phyloP scores from a whole-genome alignment of 768 basidiomycete genomes.

The Gelatoporia subvermispora region DNA sequence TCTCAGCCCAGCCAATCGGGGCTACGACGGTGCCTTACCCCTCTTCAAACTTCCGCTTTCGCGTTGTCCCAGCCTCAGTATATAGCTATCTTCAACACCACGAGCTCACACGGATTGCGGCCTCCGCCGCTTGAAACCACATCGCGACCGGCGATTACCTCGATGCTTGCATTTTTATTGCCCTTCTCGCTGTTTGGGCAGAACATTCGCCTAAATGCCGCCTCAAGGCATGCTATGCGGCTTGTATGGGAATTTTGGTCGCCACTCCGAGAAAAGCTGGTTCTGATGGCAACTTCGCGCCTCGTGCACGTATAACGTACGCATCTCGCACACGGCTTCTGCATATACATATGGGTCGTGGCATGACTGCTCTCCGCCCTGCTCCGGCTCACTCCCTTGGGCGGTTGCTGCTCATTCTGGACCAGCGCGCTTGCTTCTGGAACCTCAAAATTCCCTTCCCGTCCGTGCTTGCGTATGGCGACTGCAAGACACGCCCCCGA shows the following conservation, averaged over 20 bases:
- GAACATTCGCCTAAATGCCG: slow-evolving; percentile 4
- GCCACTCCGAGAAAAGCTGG: neutral
- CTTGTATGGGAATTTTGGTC: slow-evolving; percentile 1
- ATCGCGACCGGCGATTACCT: too few relatives aligned
- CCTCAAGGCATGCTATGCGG: slow-evolving; percentile 9
- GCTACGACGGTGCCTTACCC: too few relatives aligned
- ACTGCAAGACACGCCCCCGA: neutral
- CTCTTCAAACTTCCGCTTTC: too few relatives aligned
- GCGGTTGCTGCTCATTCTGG: neutral
- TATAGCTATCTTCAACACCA: too few relatives aligned
- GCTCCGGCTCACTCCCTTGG: slow-evolving; percentile 11
- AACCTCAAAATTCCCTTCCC: neutral
- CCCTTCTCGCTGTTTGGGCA: too few relatives aligned
- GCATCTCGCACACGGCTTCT: neutral
- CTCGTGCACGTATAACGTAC: slow-evolving; percentile 10
- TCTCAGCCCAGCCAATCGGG: too few relatives aligned
- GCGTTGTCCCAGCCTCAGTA: too few relatives aligned
- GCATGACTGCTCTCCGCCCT: slow-evolving; percentile 1
- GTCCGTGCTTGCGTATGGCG: slow-evolving; percentile 3
- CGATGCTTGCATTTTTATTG: too few relatives aligned
- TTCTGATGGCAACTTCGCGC: slow-evolving; percentile 15
- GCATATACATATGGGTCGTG: slow-evolving; percentile 9
- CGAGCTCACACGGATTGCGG: too few relatives aligned
- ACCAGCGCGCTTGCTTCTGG: neutral
- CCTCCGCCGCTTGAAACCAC: too few relatives aligned